phyloP scores from a whole-genome alignment of 192 early-diverging fungal genomes.

The Gigaspora rosea region DNA sequence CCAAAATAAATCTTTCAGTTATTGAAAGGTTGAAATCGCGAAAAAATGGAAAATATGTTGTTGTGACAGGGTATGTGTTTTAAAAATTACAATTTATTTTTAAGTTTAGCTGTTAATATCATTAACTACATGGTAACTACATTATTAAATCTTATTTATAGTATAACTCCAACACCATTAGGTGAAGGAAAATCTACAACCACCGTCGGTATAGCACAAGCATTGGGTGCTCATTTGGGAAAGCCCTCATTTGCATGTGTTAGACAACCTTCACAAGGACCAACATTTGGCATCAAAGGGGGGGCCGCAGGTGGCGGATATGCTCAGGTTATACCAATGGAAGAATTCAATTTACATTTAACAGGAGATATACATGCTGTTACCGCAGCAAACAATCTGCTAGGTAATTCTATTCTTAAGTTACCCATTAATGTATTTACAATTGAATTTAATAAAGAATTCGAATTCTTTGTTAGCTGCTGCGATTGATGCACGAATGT shows the following conservation, averaged over 20 bases:
- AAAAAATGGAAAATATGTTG: slow-evolving; percentile 87
- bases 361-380: slow-evolving; percentile 99
- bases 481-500: slow-evolving; percentile 95
- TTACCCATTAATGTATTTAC: too few species aligned
- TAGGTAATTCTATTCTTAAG: slow-evolving; percentile 42
- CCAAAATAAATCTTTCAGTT: slow-evolving; percentile 84
- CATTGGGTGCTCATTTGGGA: slow-evolving; percentile 91
- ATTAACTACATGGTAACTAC: neutral
- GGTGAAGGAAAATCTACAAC: slow-evolving; percentile 99
- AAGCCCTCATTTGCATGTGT: slow-evolving; percentile 93
- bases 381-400: slow-evolving; percentile 94
- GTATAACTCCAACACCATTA: slow-evolving; percentile 96
- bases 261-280: slow-evolving; percentile 98
- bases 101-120: neutral
- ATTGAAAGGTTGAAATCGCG: slow-evolving; percentile 80
- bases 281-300: slow-evolving; percentile 99
- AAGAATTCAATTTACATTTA: slow-evolving; percentile 98
- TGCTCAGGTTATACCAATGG: slow-evolving; percentile 99
- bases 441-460: too few species aligned
- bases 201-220: slow-evolving; percentile 91
- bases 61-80: slow-evolving; percentile 78
- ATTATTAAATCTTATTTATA: slow-evolving; percentile 12
- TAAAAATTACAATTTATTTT: neutral
- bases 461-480: slow-evolving; percentile 68
- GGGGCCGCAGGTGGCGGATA: slow-evolving; percentile 98